Conservation (phyloP, 1,284 basidiomycete species). For the Papiliotrema laurentii region DNA sequence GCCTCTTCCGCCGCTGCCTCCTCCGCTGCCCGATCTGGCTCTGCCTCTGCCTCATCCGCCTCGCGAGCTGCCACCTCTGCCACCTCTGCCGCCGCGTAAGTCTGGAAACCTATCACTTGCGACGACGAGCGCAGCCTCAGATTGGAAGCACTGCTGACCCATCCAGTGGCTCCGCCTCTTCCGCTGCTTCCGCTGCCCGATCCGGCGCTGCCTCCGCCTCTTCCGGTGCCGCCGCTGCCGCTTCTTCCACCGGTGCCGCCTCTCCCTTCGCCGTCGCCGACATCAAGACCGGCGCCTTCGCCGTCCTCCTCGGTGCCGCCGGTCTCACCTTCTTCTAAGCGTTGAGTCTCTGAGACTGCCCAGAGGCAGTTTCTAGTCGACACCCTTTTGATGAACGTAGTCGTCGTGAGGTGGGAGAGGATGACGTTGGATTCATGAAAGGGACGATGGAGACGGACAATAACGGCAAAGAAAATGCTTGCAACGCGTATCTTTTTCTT, state of each 20-base stretch:
- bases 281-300: conserved; percentile 17
- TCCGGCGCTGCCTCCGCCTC: conserved; percentile 7
- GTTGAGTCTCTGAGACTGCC: neutral
- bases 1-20: conserved; percentile 7
- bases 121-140: neutral
- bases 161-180: neutral
- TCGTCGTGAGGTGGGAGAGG: no score
- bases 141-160: no score
- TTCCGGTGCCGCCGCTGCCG: conserved; percentile 9
- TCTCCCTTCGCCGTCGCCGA: conserved; percentile 6
- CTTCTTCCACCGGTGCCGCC: conserved; percentile 7
- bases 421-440: no score
- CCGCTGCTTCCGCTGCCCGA: conserved; percentile 5
- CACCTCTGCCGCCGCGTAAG: neutral
- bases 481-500: no score
- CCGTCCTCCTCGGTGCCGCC: conserved; percentile 24
- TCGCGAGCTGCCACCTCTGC: neutral
- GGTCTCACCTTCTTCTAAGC: conserved; percentile 26
- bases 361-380: no score
- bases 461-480: no score
- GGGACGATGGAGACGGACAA: no score
- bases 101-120: no score
- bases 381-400: no score
- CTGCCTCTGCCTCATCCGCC: conserved; percentile 4
- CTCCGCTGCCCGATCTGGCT: neutral